Evolutionary conservation across 768 basidiomycete genomes (phyloP).

Genomic region (Gelatoporia subvermispora): DNA sequence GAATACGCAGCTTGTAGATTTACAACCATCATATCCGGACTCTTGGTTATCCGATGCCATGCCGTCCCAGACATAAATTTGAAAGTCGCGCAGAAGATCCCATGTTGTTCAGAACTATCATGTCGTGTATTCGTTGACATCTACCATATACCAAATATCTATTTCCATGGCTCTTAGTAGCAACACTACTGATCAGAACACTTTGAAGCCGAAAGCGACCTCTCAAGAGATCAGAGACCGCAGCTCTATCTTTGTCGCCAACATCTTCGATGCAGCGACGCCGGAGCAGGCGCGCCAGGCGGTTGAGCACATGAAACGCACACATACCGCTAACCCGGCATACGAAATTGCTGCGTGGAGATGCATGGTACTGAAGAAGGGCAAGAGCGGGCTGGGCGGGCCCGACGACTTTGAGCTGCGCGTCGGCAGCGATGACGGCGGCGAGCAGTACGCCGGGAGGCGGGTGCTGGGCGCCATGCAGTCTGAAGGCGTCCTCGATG

Average conservation of each 20-base stretch:
- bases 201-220: constrained; percentile 25
- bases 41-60: too few species aligned
- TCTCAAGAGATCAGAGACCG: constrained; percentile 78
- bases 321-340: constrained; percentile 55
- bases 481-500: constrained; percentile 66
- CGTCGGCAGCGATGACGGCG: constrained; percentile 68
- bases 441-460: constrained; percentile 67
- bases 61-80: too few species aligned
- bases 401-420: constrained; percentile 73
- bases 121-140: too few species aligned
- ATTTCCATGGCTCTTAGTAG: too few species aligned
- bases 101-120: too few species aligned
- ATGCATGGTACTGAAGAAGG: constrained; percentile 65
- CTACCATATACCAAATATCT: too few species aligned
- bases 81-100: too few species aligned
- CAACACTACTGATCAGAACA: too few species aligned
- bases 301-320: constrained; percentile 48
- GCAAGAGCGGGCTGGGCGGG: constrained; percentile 59
- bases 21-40: neutral
- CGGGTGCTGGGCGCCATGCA: constrained; percentile 65
- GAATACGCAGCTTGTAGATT: neutral
- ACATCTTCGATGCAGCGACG: constrained; percentile 52
- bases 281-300: constrained; percentile 45
- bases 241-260: constrained; percentile 66
- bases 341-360: constrained; percentile 80